Evolutionary conservation across 345 rosid species (phyloP).

Genomic region (Hibiscus mutabilis): DNA sequence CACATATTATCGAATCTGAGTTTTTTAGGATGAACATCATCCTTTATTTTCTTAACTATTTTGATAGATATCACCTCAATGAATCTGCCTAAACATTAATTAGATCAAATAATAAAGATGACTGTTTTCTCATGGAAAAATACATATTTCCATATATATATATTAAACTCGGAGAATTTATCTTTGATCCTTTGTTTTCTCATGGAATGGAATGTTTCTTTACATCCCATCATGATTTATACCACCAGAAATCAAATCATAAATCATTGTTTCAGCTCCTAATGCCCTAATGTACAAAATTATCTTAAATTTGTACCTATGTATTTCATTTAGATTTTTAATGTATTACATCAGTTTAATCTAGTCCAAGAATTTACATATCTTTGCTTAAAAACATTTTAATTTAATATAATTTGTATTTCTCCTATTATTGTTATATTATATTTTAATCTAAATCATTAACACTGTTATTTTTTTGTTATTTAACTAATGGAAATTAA

Average conservation of each 20-base stretch:
- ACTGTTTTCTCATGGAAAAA: no score
- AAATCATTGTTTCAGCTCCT: constrained; percentile 4
- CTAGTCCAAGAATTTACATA: neutral
- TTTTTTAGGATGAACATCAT: no score
- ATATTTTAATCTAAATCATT: no score
- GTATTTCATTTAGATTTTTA: neutral
- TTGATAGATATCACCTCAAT: no score
- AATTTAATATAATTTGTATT: no score
- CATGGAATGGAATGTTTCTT: neutral
- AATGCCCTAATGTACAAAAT: neutral
- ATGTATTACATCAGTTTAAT: neutral
- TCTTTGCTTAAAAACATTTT: neutral
- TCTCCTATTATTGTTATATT: no score
- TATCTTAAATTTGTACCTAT: neutral
- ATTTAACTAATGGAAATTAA: no score
- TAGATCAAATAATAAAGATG: no score
- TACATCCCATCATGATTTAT: neutral
- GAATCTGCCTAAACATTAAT: no score
- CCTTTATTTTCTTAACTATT: no score
- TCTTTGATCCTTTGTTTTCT: neutral
- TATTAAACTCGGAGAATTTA: neutral
- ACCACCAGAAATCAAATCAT: neutral
- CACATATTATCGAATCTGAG: no score
- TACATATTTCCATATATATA: neutral
- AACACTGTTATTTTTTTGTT: no score